Evolutionary conservation across 805 yeast species (phyloP), one percentile per base, ranked within the genome.

Genomic region (Metschnikowia sp.): DNA sequence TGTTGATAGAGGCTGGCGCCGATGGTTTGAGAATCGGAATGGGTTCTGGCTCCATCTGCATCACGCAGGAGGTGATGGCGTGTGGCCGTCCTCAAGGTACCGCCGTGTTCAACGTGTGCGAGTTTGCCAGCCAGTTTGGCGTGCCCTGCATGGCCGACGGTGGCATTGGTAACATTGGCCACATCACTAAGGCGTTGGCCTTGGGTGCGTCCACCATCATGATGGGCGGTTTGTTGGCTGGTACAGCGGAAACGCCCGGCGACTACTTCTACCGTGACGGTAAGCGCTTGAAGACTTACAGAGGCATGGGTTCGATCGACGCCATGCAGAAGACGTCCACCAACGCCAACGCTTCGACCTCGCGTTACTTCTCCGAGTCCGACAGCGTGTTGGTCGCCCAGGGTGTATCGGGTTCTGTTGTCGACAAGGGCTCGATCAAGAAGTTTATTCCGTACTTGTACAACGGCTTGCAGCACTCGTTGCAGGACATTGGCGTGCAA

Each of bases 71-170:
- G 77, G 99, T 94, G 51, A 94, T 94, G 99, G 99, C 99, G 44
- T 96, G 97, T 76, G 99, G 99, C 75, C 90, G 99, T 81, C 99
- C 99, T 52, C 99, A 94, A 78, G 99, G 98, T 75, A 90, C 98
- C 57, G 99, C 99, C 52, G 98, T 94, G 46, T 91, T 82, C 79
- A 85, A 83, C 58, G 99, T 94, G 47, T 79, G 94, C 55, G 91
- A 92, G 76, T 91, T 94, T 66, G 95, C 98, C 57, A 85, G 84
- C 73, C 81, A 83, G 69, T 94, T 92, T 66, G 99, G 99, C 68
- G 96, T 94, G 57, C 98, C 99, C 68, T 88, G 96, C 74, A 90
- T 94, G 61, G 99, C 99, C 58, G 99, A 94, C 69, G 99, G 99
- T 80, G 99, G 99, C 83, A 84, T 94, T 64, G 92, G 90, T 72